Base-by-base conservation (phyloP, 2,329 filamentous ascomycete genomes). In the Endoconidiophora polonica region DNA sequence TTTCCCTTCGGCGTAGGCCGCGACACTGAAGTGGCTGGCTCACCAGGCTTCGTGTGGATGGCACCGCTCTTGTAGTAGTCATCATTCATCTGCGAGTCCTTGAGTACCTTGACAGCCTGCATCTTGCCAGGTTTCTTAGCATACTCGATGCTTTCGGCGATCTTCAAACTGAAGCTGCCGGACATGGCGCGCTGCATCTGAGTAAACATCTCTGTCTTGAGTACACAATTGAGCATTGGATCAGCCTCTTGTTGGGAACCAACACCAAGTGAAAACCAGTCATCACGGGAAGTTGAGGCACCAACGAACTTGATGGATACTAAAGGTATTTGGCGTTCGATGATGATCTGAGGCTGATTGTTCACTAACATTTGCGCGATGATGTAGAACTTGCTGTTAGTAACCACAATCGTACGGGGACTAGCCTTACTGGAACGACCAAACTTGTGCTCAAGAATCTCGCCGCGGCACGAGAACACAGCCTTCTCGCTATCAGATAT, bases 141-240 rank as follows among this genome's bases (percentile, higher is more conserved):
- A 65, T 94, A 98, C 62, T 94, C 86, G 57, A 98, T 88, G 53
- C 73, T 74, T 24, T 91, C 81, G n/a, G 70, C 77, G 55, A 96
- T 82, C 65, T 84, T 86, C 44, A 98, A 67, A 61, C 80, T 86
- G 61, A 94, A 76, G 7, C 84, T 80, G 6, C 83, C 86, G 2
- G 83, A 80, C 65, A 93, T 83, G 48, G 79, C 78, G 46, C 77
- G 79, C 61, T 81, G 79, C 68, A 98, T 79, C 55, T 95, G 88
- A 0, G 90, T 93, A 61, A 96, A 94, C 65, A 98, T 81, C 61
- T 98, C 91, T 0, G 91, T 98, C 70, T 98, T 98, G 65, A 98
- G 79, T 18, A 95, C 69, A 61, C 91, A 98, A 66, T 81, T 94
- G 59, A 98, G 66, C 20, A 98, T 72, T n/a, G 91, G 87, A 63